Conservation (phyloP, 371 early-diverging fungal genomes). For the Mucor indicus region DNA sequence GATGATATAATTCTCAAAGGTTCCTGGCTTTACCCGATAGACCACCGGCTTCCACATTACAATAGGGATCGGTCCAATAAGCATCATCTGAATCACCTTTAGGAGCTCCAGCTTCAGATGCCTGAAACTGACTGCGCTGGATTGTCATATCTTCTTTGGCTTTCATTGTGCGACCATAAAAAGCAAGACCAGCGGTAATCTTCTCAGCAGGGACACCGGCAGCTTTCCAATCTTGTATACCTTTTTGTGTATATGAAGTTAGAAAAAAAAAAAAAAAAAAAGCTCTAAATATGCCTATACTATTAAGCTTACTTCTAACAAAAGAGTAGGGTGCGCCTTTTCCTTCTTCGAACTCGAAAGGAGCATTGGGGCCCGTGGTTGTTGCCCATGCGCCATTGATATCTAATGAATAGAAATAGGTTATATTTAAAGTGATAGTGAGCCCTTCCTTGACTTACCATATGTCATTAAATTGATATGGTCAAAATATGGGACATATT, state of each 20-base stretch:
- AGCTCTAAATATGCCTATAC: no score
- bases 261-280: background rate
- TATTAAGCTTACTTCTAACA: slow-evolving; percentile 35
- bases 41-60: slow-evolving; percentile 31
- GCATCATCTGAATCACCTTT: slow-evolving; percentile 54
- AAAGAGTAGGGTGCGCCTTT: slow-evolving; percentile 55
- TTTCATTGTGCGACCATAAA: slow-evolving; percentile 66
- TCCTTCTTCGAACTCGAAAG: slow-evolving; percentile 42
- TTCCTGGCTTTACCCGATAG: slow-evolving; percentile 42
- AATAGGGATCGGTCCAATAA: slow-evolving; percentile 43
- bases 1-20: no score
- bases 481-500: slow-evolving; percentile 62
- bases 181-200: slow-evolving; percentile 64
- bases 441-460: no score
- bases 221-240: slow-evolving; percentile 53
- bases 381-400: slow-evolving; percentile 63
- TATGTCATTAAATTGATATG: slow-evolving; percentile 66
- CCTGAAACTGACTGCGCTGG: slow-evolving; percentile 29
- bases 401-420: slow-evolving; percentile 18
- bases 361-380: slow-evolving; percentile 66
- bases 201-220: slow-evolving; percentile 67
- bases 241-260: slow-evolving; percentile 6
- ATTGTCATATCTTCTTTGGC: slow-evolving; percentile 48
- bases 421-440: no score
- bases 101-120: slow-evolving; percentile 37